phyloP scores from a whole-genome alignment of 1,284 basidiomycete species.

The Amylostereum chailletii region DNA sequence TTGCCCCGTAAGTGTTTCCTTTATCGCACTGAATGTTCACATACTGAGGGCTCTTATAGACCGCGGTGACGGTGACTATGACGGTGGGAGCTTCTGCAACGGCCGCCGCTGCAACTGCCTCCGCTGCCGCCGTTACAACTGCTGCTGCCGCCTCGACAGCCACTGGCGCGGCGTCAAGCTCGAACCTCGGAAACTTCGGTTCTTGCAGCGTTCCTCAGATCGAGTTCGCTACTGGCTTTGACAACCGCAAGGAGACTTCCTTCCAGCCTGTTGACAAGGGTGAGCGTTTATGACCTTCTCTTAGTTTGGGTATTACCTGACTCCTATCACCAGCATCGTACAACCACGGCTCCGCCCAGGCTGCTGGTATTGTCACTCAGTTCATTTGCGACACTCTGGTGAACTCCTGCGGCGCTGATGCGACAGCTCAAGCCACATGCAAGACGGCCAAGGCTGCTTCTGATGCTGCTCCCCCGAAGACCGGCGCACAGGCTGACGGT shows the following conservation, averaged over 20 bases:
- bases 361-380: constrained; percentile 43
- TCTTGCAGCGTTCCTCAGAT: constrained; percentile 49
- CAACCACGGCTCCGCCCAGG: constrained; percentile 44
- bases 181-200: constrained; percentile 43
- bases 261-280: constrained; percentile 39
- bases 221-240: constrained; percentile 50
- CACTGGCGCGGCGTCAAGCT: constrained; percentile 16
- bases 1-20: too few species aligned
- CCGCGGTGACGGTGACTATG: constrained; percentile 1
- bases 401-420: constrained; percentile 42
- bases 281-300: constrained; percentile 13
- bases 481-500: constrained; percentile 43
- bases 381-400: constrained; percentile 45
- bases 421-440: constrained; percentile 43
- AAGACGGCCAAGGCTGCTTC: constrained; percentile 32
- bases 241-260: constrained; percentile 47
- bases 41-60: too few species aligned
- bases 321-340: constrained; percentile 26
- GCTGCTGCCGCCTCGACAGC: constrained; percentile 11
- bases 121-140: constrained; percentile 9
- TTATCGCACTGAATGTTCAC: too few species aligned
- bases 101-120: constrained; percentile 2
- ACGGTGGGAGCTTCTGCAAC: constrained; percentile 4
- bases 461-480: constrained; percentile 28
- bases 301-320: constrained; percentile 7